A percentile compares a stretch with the other conserved stretches of the same genome.
Evolutionary conservation across 176 grass and related monocot genomes (phyloP).

Genomic region (Hsuehochloa calcarea): DNA sequence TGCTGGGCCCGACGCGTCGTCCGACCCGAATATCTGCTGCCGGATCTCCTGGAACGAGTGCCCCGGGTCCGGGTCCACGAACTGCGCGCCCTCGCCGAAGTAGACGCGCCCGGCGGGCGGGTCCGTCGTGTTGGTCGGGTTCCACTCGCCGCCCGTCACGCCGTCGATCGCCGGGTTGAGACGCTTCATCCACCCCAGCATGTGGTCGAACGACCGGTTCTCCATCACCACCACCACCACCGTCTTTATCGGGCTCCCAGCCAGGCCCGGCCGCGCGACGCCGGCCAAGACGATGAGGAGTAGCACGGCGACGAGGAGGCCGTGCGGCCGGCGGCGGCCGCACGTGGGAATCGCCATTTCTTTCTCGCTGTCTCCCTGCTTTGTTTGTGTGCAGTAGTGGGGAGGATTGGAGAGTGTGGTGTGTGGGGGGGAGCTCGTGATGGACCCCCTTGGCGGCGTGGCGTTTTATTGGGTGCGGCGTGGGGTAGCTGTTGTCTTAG

Average conservation of each 20-base stretch:
- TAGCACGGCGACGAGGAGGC: neutral
- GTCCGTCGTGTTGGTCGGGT: constrained; percentile 53
- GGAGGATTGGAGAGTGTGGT: neutral
- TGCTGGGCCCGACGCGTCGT: constrained; percentile 46
- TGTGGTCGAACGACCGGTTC: constrained; percentile 99
- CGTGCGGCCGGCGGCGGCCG: neutral
- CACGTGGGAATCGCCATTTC: constrained; percentile 22
- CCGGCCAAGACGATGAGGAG: constrained; percentile 1
- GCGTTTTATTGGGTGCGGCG: constrained; percentile 9
- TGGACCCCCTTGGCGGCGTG: neutral
- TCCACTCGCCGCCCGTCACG: constrained; percentile 74
- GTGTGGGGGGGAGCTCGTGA: constrained; percentile 15
- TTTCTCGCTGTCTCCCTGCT: neutral
- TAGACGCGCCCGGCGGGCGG: constrained; percentile 51
- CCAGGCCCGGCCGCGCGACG: neutral
- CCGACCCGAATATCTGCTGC: constrained; percentile 88
- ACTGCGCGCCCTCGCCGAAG: constrained; percentile 77
- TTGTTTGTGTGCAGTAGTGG: neutral
- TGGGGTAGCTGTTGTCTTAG: constrained; percentile 28
- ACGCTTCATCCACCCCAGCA: constrained; percentile 97
- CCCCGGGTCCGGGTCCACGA: constrained; percentile 93
- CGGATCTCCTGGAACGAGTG: constrained; percentile 98
- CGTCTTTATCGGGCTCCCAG: constrained; percentile 66
- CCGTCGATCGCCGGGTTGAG: constrained; percentile 88
- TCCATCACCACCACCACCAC: constrained; percentile 95